phyloP scores from a whole-genome alignment of 179 eudicot species.

The Amaranthus tricolor region DNA sequence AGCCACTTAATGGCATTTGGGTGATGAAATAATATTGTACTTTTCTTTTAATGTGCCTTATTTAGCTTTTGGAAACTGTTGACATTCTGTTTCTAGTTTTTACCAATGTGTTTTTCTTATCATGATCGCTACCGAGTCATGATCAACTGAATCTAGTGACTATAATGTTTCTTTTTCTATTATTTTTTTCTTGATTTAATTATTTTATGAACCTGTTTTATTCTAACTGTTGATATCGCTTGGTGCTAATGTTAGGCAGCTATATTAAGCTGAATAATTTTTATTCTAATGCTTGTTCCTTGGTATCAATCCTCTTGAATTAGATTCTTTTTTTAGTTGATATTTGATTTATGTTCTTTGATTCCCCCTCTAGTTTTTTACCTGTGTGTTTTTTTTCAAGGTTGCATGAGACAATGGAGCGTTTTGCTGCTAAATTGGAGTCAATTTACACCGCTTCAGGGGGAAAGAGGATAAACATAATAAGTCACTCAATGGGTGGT shows the following conservation, averaged over 20 bases:
- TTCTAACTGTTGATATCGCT: no score
- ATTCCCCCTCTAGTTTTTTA: background rate
- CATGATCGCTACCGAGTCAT: background rate
- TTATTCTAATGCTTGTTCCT: no score
- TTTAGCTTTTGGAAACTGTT: background rate
- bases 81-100: background rate
- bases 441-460: conserved; percentile 78
- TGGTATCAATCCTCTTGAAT: no score
- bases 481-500: conserved; percentile 98
- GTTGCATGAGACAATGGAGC: conserved; percentile 66
- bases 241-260: no score
- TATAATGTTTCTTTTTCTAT: no score
- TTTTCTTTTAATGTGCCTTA: background rate
- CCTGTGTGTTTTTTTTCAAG: conserved; percentile 39
- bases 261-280: no score
- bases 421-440: conserved; percentile 75
- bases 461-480: conserved; percentile 76
- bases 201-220: no score
- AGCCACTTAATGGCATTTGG: no score
- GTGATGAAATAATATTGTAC: no score
- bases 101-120: background rate
- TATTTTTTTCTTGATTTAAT: no score
- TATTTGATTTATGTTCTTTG: background rate
- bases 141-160: background rate
- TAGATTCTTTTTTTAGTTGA: background rate